These are phyloP conservation scores for Nakazawaea ernobii DNA, from an alignment of 805 yeast genomes.

Conservation along the genomic window DNA sequence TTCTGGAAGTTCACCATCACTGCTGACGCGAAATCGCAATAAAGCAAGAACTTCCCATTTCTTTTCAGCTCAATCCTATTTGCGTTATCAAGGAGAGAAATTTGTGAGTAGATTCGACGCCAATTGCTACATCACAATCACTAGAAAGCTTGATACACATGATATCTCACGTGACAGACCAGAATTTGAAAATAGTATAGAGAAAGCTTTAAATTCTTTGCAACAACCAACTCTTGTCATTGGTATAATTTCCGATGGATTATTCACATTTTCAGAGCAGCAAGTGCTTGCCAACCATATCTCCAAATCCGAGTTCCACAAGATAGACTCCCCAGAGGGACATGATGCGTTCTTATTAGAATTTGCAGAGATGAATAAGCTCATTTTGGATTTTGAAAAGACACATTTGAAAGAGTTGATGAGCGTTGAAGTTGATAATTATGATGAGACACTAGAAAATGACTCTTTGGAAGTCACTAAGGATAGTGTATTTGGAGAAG, in stretches of 20 bases:
- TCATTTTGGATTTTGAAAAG: constrained; percentile 62
- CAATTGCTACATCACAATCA: constrained; percentile 90
- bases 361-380: constrained; percentile 71
- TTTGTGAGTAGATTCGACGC: constrained; percentile 91
- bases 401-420: constrained; percentile 54
- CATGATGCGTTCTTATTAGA: constrained; percentile 95
- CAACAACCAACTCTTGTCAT: constrained; percentile 75
- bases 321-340: constrained; percentile 89
- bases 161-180: constrained; percentile 80
- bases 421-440: constrained; percentile 39
- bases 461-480: constrained; percentile 35
- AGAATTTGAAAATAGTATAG: constrained; percentile 29
- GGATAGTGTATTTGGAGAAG: constrained; percentile 85
- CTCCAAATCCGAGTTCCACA: constrained; percentile 61
- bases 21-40: constrained; percentile 27
- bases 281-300: constrained; percentile 71
- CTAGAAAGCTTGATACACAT: constrained; percentile 92
- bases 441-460: constrained; percentile 32
- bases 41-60: constrained; percentile 44
- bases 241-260: constrained; percentile 88
- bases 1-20: background rate
- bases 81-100: constrained; percentile 91
- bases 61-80: constrained; percentile 92
- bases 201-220: constrained; percentile 52
- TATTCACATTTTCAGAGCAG: constrained; percentile 90